Base-by-base conservation (phyloP, 1,284 basidiomycete species). In the Ustilago vetiveriae region DNA sequence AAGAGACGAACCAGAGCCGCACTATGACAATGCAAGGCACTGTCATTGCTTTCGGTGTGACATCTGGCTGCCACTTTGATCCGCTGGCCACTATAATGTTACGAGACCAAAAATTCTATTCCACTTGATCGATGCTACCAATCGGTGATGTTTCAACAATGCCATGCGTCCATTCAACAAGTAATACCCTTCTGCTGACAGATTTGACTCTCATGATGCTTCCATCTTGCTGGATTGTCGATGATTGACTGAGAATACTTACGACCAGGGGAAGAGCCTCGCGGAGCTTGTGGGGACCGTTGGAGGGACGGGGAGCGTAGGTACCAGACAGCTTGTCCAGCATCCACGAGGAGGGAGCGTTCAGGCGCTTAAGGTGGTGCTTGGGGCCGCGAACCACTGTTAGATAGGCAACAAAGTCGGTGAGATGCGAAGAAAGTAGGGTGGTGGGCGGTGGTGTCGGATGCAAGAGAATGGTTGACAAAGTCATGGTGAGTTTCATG, bases 311-410 rank as follows among this genome's bases (percentile, higher is more conserved):
- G 79, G 94, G 92, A 82, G 94, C 94, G 84, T 97, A 97, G 82
- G 93, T 96, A 75, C 95, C 95, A 85, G 92, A 91, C 82, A 98
- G 86, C 87, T 98, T 98, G 88, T 98, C 94, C 78, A 98, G 88
- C 93, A 98, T 96, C 96, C 96, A 98, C 86, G 92, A 92, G 62
- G 92, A 95, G 75, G 96, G 96, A 79, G 96, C 96, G 79, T 90
- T 89, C 76, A 98, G 89, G 83, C 95, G 92, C 89, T 97, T 97
- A 86, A 98, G 88, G 85, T 98, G 95, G 87, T 98, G 98, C 90
- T 93, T 95, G 78, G 95, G 95, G 90, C 95, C 95, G 85, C 94
- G 79, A 74, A 79, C 79, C 79, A 78, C 72, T 75, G 68, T 32
- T 22, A 50, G 32, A 29, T 39, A 30, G 13, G 33, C 33, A 11